These are phyloP conservation scores for Pyrenula massariospora DNA, from an alignment of 495 filamentous ascomycete genomes.

Conservation along the genomic window DNA sequence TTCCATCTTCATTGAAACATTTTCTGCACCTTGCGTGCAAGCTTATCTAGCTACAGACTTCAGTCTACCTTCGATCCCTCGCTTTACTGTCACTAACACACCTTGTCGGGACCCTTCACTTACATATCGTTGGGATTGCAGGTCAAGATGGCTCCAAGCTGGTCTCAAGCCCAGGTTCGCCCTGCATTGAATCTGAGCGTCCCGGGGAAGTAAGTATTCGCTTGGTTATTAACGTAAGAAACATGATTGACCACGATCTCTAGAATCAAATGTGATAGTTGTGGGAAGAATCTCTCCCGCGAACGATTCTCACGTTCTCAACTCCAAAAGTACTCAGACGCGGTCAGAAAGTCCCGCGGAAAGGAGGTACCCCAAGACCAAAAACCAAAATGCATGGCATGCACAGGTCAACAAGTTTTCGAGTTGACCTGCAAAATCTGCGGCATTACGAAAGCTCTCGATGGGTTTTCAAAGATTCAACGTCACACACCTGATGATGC, in stretches of 20 bases:
- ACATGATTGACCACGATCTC: neutral
- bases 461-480: constrained; percentile 46
- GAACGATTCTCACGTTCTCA: constrained; percentile 34
- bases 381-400: constrained; percentile 13
- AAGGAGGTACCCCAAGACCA: constrained; percentile 1
- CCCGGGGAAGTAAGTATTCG: too few species aligned
- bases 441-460: constrained; percentile 25
- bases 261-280: constrained; percentile 37
- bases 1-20: too few species aligned
- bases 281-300: constrained; percentile 26
- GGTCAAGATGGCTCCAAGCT: too few species aligned
- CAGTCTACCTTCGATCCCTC: too few species aligned
- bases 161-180: too few species aligned
- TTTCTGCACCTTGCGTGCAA: too few species aligned
- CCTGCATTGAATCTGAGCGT: too few species aligned
- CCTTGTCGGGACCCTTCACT: too few species aligned
- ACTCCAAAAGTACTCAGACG: constrained; percentile 14
- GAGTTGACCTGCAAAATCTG: constrained; percentile 37
- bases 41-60: too few species aligned
- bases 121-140: too few species aligned
- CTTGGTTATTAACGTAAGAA: too few species aligned
- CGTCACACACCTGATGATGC: constrained; percentile 30
- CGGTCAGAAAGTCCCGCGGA: constrained; percentile 1
- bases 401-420: constrained; percentile 12
- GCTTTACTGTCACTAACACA: too few species aligned